Evolutionary conservation across 768 basidiomycete species (phyloP), one percentile per base, ranked within the genome.

Genomic region (Termitomyces sp.): DNA sequence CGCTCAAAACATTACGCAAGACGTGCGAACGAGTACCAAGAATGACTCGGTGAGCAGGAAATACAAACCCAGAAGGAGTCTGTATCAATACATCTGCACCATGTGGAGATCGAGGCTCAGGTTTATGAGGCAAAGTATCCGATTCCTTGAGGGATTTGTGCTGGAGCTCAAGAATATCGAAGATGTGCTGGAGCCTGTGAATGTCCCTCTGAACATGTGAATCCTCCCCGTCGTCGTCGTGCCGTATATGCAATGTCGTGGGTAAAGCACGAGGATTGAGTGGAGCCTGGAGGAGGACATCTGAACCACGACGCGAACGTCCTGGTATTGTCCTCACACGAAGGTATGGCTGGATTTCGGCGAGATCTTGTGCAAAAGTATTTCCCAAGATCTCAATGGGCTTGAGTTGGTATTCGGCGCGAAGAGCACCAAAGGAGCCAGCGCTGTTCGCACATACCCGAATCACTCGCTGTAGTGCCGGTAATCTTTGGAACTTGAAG

Each of bases 391-490:
- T 66, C 0, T 70, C 69, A 52, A 98, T 84, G 4, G 79, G 74
- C 3, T 75, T 75, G 0, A 89, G 86, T 42, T 75, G 75, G 56
- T 85, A 89, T 66, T 96, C 93, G 15, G 89, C 81, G 16, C 89
- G 82, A 38, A 98, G 77, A 2, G 92, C 96, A 2, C 87, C 94
- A 71, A 92, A 96, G 0, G 92, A 91, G 1, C 96, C 97, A 0
- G 91, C 88, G 65, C 84, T 87, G 66, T 92, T 97, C 13, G 91
- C 88, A 56, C 87, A 90, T 6, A 99, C 96, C 35, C 83, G 81
- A 32, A 89, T 84, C 32, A 90, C 86, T n/a, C 97, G 87, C 68
- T 98, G 96, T 1, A 97, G 76, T 65, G 85, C 86, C 0, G 90
- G 87, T 1, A 97, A 76, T 13, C 89, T 86, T 61, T 88, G 85